A percentile compares a stretch with the other conserved stretches of the same genome.
phyloP scores from a whole-genome alignment of 2,329 filamentous ascomycete genomes.

The Cladophialophora psammophila region DNA sequence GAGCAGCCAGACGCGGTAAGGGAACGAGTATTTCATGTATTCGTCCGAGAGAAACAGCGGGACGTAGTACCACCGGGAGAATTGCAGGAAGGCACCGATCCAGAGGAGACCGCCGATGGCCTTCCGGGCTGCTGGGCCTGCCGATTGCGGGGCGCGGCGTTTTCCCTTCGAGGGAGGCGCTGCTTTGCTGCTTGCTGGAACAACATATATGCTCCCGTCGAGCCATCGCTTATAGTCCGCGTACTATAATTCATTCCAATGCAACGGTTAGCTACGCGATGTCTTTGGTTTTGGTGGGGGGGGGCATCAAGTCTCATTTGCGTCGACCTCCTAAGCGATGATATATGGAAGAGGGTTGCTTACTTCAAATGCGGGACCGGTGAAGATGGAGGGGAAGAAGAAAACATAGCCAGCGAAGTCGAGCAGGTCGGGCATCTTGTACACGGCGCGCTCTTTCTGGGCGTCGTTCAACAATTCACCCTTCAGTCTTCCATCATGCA shows the following conservation, averaged over 20 bases:
- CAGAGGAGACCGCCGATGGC: slow-evolving; percentile 75
- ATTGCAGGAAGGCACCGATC: slow-evolving; percentile 78
- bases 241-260: slow-evolving; percentile 56
- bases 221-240: slow-evolving; percentile 92
- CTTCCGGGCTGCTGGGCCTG: slow-evolving; percentile 82
- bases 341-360: neutral
- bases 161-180: slow-evolving; percentile 86
- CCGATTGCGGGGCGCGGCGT: slow-evolving; percentile 90
- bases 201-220: slow-evolving; percentile 91
- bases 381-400: slow-evolving; percentile 92
- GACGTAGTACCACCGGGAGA: slow-evolving; percentile 72
- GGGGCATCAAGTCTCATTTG: neutral
- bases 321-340: neutral
- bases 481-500: slow-evolving; percentile 86
- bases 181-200: slow-evolving; percentile 74
- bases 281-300: neutral
- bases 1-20: slow-evolving; percentile 77
- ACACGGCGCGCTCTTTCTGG: slow-evolving; percentile 82
- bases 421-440: slow-evolving; percentile 74
- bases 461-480: slow-evolving; percentile 81
- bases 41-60: slow-evolving; percentile 69
- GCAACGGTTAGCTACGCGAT: neutral
- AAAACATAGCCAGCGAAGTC: slow-evolving; percentile 91
- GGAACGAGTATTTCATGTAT: slow-evolving; percentile 72
- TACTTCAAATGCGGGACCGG: slow-evolving; percentile 85